Evolutionary conservation across 139 green algal species (phyloP), one percentile per base, ranked within the genome.

Genomic region (Micractinium sp.): DNA sequence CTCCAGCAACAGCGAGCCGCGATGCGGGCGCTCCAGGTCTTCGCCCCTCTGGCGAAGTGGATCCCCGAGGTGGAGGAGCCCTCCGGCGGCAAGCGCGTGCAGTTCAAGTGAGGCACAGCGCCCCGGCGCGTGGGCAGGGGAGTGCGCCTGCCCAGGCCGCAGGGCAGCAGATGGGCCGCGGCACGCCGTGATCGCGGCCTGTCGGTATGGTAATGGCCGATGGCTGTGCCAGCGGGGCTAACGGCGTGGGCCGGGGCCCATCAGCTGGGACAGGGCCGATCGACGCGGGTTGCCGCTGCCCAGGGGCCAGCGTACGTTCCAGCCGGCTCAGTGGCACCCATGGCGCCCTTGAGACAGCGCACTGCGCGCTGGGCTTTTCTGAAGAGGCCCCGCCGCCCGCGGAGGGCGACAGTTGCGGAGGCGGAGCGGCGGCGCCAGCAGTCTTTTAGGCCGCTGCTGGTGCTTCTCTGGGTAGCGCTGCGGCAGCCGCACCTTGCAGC

Each of bases 31-130:
- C 77, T 89, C 22, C 36, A 85, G 76, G 29, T 89, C 14, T 66
- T 81, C 39, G 56, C 61, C n/a, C 76, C 75, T 9, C 77, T 89
- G 39, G 38, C 27, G 38, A 79, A 79, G 31, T 87, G 66, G 27
- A 53, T 87, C 23, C 83, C 83, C 31, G 83, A 87, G 31, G 83
- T 87, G 29, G 67, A 80, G 27, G 83, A 87, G 83, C 83, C 83
- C 29, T 47, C 25, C 25, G 83, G 83, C 13, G 83, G 83, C 67
- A 87, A 87, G 83, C 66, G 83, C 25, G 83, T 87, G 83, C 83
- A 87, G 67, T 87, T 87, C 83, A 87, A 75, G 83, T 87, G 83
- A 84, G 78, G n/a, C 78, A 13, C 27, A 29, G 74, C 19, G 74
- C 74, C n/a, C 13, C 33, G 74, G n/a, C 9, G 16, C 16, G 35